Conservation (phyloP, 331 rosid species). For the Cydonia oblonga region DNA sequence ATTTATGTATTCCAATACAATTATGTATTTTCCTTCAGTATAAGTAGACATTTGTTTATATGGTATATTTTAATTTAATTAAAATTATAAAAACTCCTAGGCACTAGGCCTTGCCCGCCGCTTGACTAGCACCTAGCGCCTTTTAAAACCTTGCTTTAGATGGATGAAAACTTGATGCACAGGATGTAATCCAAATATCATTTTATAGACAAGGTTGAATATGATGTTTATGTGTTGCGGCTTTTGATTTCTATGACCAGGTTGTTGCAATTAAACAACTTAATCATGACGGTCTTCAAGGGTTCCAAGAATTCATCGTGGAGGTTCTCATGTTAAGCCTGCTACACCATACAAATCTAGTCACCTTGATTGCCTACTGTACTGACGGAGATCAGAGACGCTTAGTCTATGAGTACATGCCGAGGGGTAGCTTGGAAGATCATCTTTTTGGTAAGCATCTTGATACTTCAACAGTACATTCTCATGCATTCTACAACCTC, state of each 20-base stretch:
- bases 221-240: background rate
- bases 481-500: background rate
- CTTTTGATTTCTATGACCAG: constrained; percentile 28
- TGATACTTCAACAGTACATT: background rate
- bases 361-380: constrained; percentile 81
- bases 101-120: too few relatives aligned
- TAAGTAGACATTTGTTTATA: too few relatives aligned
- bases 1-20: too few relatives aligned
- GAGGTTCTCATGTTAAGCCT: constrained; percentile 96
- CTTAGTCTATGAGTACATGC: constrained; percentile 75
- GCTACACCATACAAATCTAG: constrained; percentile 76
- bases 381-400: constrained; percentile 94
- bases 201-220: background rate
- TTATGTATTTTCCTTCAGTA: too few relatives aligned
- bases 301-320: constrained; percentile 78
- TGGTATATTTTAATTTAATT: too few relatives aligned
- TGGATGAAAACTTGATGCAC: background rate
- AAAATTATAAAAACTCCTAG: too few relatives aligned
- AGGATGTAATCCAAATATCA: background rate
- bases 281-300: constrained; percentile 69
- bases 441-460: constrained; percentile 61
- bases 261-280: constrained; percentile 82
- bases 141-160: background rate
- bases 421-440: constrained; percentile 70
- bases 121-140: too few relatives aligned